Base-by-base conservation (phyloP, 352 stramenopile species). In the Globisporangium heterothallicum region DNA sequence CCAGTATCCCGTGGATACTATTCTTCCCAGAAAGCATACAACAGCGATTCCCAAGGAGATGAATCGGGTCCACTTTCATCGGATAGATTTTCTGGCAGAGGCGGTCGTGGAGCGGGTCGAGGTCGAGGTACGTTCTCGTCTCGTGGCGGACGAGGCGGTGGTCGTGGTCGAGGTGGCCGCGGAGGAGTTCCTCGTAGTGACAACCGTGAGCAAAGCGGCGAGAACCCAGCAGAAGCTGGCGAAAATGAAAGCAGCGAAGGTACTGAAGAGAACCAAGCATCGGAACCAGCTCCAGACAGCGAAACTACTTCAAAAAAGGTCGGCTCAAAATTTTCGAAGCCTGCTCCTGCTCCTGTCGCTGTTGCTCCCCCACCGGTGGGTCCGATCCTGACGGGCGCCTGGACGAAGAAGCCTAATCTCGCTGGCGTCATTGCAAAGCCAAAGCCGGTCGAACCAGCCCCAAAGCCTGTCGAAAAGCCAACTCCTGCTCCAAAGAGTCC, bases 391-490 rank as follows among this genome's bases (percentile, higher is more conserved):
- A 83, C 70, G 16, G 78, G 78, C 35, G 78, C 78, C 19, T 89
- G 78, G 78, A 74, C 72, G 22, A 86, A 89, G 64, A 85, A 84
- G 59, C 72, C 78, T 19, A 87, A 84, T 49, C 69, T 89, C 36
- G 62, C 61, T 24, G 62, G 63, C 6, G 42, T 64, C 22, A 64
- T 56, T 12, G 52, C 68, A 29, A 74, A 54, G 46, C 54, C 66
- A 24, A 77, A 75, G 44, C 68, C 61, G 45, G 54, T 58, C 42
- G 59, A 75, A 44, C 52, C 61, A 9, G 24, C 55, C 7, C 56
- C 32, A 12, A 70, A 75, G 53, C 56, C 59, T 22, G 53, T 58
- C 4, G 53, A 61, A 52, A 61, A 58, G 24, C 36, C 58, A 25
- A 49, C 47, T 6, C 48, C 30, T 34, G 40, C 40, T 25, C 45